Percentiles rank a stretch among this genome's conserved stretches.
Conservation (phyloP, 1,284 basidiomycete genomes). For the Laetiporus sulphureus region DNA sequence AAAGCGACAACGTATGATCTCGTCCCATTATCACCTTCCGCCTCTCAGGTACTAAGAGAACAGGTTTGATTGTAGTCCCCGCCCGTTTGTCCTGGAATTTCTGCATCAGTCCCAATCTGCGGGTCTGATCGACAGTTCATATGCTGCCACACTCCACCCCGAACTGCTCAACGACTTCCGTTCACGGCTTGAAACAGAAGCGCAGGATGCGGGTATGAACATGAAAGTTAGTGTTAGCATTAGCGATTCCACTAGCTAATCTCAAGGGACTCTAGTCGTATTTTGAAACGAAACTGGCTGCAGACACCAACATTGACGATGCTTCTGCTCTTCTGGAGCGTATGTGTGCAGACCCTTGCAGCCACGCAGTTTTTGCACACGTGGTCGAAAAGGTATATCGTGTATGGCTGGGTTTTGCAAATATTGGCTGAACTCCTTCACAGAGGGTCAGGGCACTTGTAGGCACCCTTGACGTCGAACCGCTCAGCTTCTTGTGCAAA, state of each 20-base stretch:
- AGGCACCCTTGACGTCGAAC: slow-evolving; percentile 52
- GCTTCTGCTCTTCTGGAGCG: slow-evolving; percentile 42
- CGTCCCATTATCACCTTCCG: too few relatives aligned
- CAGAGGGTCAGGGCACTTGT: slow-evolving; percentile 52
- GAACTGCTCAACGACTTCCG: slow-evolving; percentile 40
- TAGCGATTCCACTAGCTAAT: too few relatives aligned
- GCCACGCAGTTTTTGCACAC: slow-evolving; percentile 52
- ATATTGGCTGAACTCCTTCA: background rate
- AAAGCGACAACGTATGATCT: too few relatives aligned
- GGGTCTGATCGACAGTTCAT: slow-evolving; percentile 49
- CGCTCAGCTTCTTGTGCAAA: slow-evolving; percentile 59
- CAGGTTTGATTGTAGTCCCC: too few relatives aligned
- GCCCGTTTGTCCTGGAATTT: slow-evolving; percentile 30
- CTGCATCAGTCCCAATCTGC: slow-evolving; percentile 47
- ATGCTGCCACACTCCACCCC: slow-evolving; percentile 45
- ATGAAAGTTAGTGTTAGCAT: too few relatives aligned
- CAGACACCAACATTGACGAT: slow-evolving; percentile 49
- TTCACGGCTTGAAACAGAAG: slow-evolving; percentile 46
- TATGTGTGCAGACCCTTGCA: slow-evolving; percentile 52
- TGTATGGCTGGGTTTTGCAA: background rate
- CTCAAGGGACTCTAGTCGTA: slow-evolving; percentile 39
- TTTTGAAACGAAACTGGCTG: slow-evolving; percentile 51
- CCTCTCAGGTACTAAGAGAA: too few relatives aligned
- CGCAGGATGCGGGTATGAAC: slow-evolving; percentile 48
- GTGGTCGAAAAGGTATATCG: slow-evolving; percentile 48